Base-by-base conservation (phyloP, 257 asterid genomes). In the Gentiana straminea region DNA sequence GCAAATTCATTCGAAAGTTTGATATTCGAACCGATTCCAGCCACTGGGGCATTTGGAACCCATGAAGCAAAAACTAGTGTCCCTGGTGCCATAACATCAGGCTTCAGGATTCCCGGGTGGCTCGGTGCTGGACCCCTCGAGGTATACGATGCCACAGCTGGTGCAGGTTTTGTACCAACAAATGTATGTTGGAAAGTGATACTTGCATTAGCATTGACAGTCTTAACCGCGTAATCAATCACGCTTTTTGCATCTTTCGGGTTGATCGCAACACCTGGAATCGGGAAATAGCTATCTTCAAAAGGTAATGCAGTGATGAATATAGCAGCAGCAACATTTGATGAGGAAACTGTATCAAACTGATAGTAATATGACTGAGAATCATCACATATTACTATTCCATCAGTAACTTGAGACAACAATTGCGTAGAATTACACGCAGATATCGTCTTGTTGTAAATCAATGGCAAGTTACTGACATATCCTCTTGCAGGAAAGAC, bases 391-490 rank as follows among this genome's bases (percentile, higher is more conserved):
- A 61, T 61, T 35, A 51, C 9, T 12, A 59, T 41, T 8, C 8
- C 13, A 24, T 0, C 3, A 9, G 0, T 5, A n/a, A 13, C 35
- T 41, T 41, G 46, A 5, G 58, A 83, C 77, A 0, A 84, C 10
- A 63, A 10, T 10, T 68, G 70, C 2, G 70, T 60, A 2, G 89
- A 76, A 46, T 61, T 59, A 44, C 89, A 81, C 10, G 71, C n/a
- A 0, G 84, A 77, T 54, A 75, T 55, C 0, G 74, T 72, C 49
- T 64, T 53, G 11, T 74, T 66, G 70, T 75, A 82, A 3, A 64
- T 37, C 13, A 82, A 74, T 36, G 81, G 79, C 44, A 65, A 33
- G 53, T 75, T 64, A 51, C 60, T 64, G 41, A 73, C 57, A 2
- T 58, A 1, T 15, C 81, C 81, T 7, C 73, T 60, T 2, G 62